phyloP scores from a whole-genome alignment of 177 flowering plant species.

The Vitis hybrid region DNA sequence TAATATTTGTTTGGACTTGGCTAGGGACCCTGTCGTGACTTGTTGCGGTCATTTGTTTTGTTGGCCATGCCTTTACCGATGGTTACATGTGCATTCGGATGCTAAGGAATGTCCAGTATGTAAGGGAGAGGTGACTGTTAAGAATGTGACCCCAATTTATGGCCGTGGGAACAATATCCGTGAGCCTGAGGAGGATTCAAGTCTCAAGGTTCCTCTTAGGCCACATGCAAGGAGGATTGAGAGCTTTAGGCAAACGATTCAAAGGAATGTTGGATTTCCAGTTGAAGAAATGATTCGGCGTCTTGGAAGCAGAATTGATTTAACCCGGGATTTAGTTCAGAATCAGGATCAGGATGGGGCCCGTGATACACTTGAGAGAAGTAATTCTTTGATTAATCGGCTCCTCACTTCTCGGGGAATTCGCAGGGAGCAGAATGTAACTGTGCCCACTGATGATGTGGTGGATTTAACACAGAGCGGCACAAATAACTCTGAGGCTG shows the following conservation, averaged over 20 bases:
- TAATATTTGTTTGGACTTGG: constrained; percentile 70
- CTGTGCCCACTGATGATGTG: constrained; percentile 36
- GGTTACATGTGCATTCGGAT: constrained; percentile 71
- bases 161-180: constrained; percentile 52
- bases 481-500: constrained; percentile 32
- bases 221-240: constrained; percentile 74
- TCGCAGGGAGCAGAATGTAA: constrained; percentile 49
- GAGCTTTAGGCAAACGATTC: constrained; percentile 66
- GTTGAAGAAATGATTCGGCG: constrained; percentile 80
- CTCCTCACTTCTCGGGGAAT: constrained; percentile 47
- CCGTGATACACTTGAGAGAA: constrained; percentile 34
- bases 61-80: constrained; percentile 73
- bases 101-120: constrained; percentile 81
- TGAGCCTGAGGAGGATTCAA: constrained; percentile 40
- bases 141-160: constrained; percentile 66
- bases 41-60: constrained; percentile 83
- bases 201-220: constrained; percentile 57
- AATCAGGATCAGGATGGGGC: constrained; percentile 26
- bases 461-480: constrained; percentile 41
- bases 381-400: constrained; percentile 38
- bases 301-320: constrained; percentile 60
- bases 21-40: constrained; percentile 72
- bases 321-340: constrained; percentile 35
- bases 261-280: constrained; percentile 42
- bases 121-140: constrained; percentile 66